Conservation (phyloP, 2,329 filamentous ascomycete species). For the Bipolaris sorokiniana region DNA sequence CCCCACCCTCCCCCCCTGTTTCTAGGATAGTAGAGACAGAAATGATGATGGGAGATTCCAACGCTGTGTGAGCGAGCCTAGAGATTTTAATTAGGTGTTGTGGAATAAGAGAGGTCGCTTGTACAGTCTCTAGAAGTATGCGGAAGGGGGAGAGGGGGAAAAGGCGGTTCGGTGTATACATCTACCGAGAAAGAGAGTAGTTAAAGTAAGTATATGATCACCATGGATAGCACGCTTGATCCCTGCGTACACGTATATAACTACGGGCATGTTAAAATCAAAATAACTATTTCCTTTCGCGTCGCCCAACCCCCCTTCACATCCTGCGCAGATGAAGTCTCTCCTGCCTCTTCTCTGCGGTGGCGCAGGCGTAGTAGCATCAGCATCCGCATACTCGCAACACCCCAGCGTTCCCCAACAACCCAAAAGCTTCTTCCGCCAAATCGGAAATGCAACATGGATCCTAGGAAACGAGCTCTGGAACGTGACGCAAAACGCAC, state of each 20-base stretch:
- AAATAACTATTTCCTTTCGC: too few relatives aligned
- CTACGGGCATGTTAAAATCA: too few relatives aligned
- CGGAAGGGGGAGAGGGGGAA: too few relatives aligned
- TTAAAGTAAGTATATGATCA: not conserved
- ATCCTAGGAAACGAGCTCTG: conserved; percentile 51
- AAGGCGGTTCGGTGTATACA: conserved; percentile 19
- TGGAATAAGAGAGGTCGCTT: too few relatives aligned
- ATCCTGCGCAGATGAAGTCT: too few relatives aligned
- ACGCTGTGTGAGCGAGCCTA: too few relatives aligned
- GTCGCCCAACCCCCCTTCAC: too few relatives aligned
- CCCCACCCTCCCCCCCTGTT: too few relatives aligned
- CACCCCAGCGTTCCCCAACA: conserved; percentile 24
- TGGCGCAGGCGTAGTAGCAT: conserved; percentile 10
- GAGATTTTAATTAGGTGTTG: too few relatives aligned
- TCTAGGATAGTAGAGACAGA: too few relatives aligned
- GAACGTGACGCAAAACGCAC: conserved; percentile 51
- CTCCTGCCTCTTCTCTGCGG: conserved; percentile 12
- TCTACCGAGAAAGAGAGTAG: conserved; percentile 16
- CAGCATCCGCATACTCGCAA: conserved; percentile 25
- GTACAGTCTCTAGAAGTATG: too few relatives aligned
- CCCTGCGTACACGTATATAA: conserved; percentile 3
- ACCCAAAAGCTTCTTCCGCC: conserved; percentile 43
- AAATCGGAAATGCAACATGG: conserved; percentile 45
- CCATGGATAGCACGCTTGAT: not conserved
- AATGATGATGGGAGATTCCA: too few relatives aligned